Evolutionary conservation across 2,329 filamentous ascomycete species (phyloP), one percentile per base, ranked within the genome.

Genomic region (Epichloe typhina): DNA sequence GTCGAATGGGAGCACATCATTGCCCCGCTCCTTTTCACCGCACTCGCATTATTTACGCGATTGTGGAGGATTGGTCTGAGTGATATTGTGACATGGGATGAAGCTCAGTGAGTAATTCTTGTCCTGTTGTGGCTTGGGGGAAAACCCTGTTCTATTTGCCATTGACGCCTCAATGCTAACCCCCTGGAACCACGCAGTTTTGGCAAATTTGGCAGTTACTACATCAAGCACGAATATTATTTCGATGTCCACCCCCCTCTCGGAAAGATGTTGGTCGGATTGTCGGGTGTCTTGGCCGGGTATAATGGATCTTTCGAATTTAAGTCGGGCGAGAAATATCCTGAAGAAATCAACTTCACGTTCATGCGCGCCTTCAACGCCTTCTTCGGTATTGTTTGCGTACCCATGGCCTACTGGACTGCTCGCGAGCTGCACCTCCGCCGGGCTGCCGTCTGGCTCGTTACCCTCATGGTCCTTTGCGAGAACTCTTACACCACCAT

Each of bases 271-370:
- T 82, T 98, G 51, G 91, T 98, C 60, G 93, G 93, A 55, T 78
- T 98, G 48, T 97, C 93, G 6, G 93, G 93, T 65, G 95, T 94
- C 64, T 77, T 98, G 54, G 94, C 91, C 58, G 91, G 91, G 58
- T 98, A 98, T 76, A 98, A 98, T 73, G 93, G 93, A 52, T 94
- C 91, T 4, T 98, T 98, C 70, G 93, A 98, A 65, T 98, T 98
- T 79, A 98, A 98, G 71, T 97, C 91, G 50, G 93, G 93, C 66
- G 93, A 97, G 64, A 89, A 80, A 50, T 98, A 98, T 66, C 93
- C 93, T 11, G 81, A 83, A 59, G 88, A 97, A 62, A 77, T 98
- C 64, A 85, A 98, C 74, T 98, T 95, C 69, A 94, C 90, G 60
- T 95, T 95, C 65, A 98, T 98, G 94, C 88, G 93, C 60, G 79